These are phyloP conservation scores for Trifolium dubium DNA, from an alignment of 306 rosid species.

Conservation along the genomic window DNA sequence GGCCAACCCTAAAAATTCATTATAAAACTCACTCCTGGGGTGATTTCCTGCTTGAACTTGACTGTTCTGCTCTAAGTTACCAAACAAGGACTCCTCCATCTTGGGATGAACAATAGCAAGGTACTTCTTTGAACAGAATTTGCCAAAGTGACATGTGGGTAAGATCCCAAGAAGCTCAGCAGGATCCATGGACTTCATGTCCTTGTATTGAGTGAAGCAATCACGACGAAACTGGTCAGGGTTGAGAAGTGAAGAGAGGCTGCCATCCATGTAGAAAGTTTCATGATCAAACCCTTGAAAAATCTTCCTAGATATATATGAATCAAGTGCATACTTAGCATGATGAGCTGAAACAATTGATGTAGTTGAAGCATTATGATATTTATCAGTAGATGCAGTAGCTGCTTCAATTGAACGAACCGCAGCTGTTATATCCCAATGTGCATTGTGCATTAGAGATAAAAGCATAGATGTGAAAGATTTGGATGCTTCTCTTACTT, in stretches of 20 bases:
- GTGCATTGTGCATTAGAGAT: slow-evolving; percentile 91
- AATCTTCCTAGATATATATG: slow-evolving; percentile 74
- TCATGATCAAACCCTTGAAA: slow-evolving; percentile 95
- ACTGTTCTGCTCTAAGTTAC: slow-evolving; percentile 78
- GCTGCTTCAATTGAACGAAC: slow-evolving; percentile 97
- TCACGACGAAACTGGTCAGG: slow-evolving; percentile 88
- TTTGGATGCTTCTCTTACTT: slow-evolving; percentile 79
- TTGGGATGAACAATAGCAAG: slow-evolving; percentile 86
- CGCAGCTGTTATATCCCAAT: slow-evolving; percentile 92
- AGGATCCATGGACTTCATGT: slow-evolving; percentile 93
- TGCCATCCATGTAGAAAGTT: slow-evolving; percentile 94
- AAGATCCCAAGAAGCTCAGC: slow-evolving; percentile 86
- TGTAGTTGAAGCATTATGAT: slow-evolving; percentile 45
- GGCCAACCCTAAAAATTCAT: slow-evolving; percentile 70
- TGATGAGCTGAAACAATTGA: slow-evolving; percentile 59
- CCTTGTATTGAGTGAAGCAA: slow-evolving; percentile 81
- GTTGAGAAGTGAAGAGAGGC: slow-evolving; percentile 87
- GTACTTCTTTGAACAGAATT: slow-evolving; percentile 90
- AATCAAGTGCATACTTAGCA: slow-evolving; percentile 89
- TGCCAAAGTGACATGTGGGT: slow-evolving; percentile 88
- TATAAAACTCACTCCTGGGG: slow-evolving; percentile 84
- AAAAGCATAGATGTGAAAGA: slow-evolving; percentile 80
- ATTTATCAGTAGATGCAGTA: slow-evolving; percentile 47
- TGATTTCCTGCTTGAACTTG: slow-evolving; percentile 74
- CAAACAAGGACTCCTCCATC: slow-evolving; percentile 97